A percentile compares a stretch with the other conserved stretches of the same genome.
phyloP scores from a whole-genome alignment of 768 basidiomycete genomes.

The Coprinopsis cinerea region DNA sequence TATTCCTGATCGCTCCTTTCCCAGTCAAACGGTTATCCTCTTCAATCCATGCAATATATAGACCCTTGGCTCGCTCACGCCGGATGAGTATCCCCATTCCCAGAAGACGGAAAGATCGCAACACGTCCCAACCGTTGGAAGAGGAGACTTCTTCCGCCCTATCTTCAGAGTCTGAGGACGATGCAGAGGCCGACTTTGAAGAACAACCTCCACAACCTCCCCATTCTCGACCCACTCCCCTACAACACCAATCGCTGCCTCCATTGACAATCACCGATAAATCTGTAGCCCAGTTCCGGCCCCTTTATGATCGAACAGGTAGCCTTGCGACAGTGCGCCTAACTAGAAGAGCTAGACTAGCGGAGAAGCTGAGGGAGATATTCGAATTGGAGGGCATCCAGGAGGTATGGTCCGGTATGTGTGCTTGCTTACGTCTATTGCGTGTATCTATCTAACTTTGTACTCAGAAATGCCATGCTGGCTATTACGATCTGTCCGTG shows the following conservation, averaged over 20 bases:
- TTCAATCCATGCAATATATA: slow-evolving; percentile 84
- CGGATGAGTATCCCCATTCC: slow-evolving; percentile 27
- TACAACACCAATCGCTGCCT: slow-evolving; percentile 11
- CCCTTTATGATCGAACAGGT: slow-evolving; percentile 37
- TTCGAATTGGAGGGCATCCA: slow-evolving; percentile 77
- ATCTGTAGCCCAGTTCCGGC: slow-evolving; percentile 16
- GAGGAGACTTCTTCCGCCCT: slow-evolving; percentile 24
- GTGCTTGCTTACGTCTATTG: neutral
- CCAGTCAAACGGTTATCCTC: slow-evolving; percentile 57
- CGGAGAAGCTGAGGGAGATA: slow-evolving; percentile 84
- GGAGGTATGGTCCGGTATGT: slow-evolving; percentile 79
- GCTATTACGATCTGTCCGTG: slow-evolving; percentile 83
- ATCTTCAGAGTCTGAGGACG: slow-evolving; percentile 40
- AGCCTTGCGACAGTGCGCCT: slow-evolving; percentile 71
- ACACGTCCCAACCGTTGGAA: slow-evolving; percentile 20
- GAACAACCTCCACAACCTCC: slow-evolving; percentile 38
- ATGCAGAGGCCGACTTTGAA: slow-evolving; percentile 52
- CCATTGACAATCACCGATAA: slow-evolving; percentile 3
- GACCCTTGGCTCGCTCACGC: slow-evolving; percentile 67
- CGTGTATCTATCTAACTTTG: slow-evolving; percentile 5
- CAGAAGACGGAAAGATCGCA: slow-evolving; percentile 7
- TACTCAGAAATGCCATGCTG: slow-evolving; percentile 87
- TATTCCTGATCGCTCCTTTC: slow-evolving; percentile 4
- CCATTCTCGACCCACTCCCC: slow-evolving; percentile 12
- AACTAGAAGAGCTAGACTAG: slow-evolving; percentile 65